These are phyloP conservation scores for Austroboletus rostrupii DNA, from an alignment of 1,284 basidiomycete genomes.

Conservation along the genomic window DNA sequence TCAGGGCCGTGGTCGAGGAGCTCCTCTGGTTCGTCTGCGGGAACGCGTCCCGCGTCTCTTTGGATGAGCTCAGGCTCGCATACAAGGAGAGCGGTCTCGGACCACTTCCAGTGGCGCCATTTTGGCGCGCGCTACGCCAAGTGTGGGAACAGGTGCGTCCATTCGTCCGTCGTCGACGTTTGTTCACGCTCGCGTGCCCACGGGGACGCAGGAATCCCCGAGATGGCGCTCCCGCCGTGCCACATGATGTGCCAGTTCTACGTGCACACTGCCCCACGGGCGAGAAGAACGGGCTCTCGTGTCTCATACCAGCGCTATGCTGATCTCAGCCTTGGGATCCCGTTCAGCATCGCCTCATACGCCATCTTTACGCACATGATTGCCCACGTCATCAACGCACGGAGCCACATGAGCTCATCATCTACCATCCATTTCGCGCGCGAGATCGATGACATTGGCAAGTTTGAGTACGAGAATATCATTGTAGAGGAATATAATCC, in stretches of 20 bases:
- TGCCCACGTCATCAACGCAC: conserved; percentile 86
- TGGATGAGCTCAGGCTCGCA: conserved; percentile 82
- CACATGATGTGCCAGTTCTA: conserved; percentile 99
- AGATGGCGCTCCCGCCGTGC: conserved; percentile 97
- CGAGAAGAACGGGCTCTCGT: conserved; percentile 75
- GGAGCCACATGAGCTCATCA: conserved; percentile 83
- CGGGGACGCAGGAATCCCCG: conserved; percentile 65
- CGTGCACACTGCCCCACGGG: conserved; percentile 70
- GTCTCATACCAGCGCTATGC: conserved; percentile 97
- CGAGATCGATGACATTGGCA: conserved; percentile 69
- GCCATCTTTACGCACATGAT: conserved; percentile 96
- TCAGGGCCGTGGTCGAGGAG: conserved; percentile 90
- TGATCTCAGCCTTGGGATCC: conserved; percentile 93
- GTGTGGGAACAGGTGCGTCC: conserved; percentile 73
- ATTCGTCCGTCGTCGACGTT: not conserved
- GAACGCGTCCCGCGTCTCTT: conserved; percentile 86
- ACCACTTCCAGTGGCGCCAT: conserved; percentile 98
- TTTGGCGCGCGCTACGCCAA: conserved; percentile 90
- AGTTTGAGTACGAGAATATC: conserved; percentile 80
- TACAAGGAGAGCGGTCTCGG: conserved; percentile 93
- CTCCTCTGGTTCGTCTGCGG: conserved; percentile 94
- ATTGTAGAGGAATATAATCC: conserved; percentile 85
- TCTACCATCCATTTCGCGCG: conserved; percentile 77
- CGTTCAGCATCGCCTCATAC: conserved; percentile 99
- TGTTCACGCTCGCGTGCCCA: not conserved